Evolutionary conservation across 768 basidiomycete genomes (phyloP), one percentile per base, ranked within the genome.

Genomic region (Russula sp.): DNA sequence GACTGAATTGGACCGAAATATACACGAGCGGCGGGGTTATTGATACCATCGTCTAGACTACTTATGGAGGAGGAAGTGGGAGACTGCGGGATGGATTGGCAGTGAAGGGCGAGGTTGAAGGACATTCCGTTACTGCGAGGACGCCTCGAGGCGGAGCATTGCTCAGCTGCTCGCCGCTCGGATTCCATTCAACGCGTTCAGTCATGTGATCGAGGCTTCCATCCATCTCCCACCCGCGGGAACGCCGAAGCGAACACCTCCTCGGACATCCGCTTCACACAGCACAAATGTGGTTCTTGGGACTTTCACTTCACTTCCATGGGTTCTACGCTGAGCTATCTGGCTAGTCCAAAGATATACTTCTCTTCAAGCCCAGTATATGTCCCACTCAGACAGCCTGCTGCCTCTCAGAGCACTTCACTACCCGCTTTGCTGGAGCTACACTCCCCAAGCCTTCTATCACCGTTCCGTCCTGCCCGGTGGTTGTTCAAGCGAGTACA

Each of bases 401-500:
- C 53, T 7, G 22, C 32, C 1, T 50, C 55, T 11, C 52, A 64
- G 29, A 55, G 58, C 9, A 59, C 65, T n/a, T 56, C 67, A 0
- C 61, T 74, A 35, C 63, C 64, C 18, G 67, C 63, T 8, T 63
- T 72, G 47, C 59, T 74, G 0, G 63, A 68, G 48, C 34, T 43
- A 35, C 50, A 67, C 10, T 73, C 71, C 47, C 73, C 73, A 9
- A 73, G 69, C 42, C 58, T 74, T 41, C 64, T 65, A 47, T 59
- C 65, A n/a, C 49, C 56, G 32, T 74, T 70, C 61, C 58, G 63
- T 14, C 70, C 73, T 10, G 67, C 72, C 3, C 70, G 69, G 72
- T 74, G 71, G 73, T 64, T 73, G 10, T 66, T 63, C 43, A 72
- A 59, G 73, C 71, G 48, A 52, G 70, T 58, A 10, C 41, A 52